These are phyloP conservation scores for Rhododendron henanense DNA, from an alignment of 148 eudicot genomes.

Conservation along the genomic window DNA sequence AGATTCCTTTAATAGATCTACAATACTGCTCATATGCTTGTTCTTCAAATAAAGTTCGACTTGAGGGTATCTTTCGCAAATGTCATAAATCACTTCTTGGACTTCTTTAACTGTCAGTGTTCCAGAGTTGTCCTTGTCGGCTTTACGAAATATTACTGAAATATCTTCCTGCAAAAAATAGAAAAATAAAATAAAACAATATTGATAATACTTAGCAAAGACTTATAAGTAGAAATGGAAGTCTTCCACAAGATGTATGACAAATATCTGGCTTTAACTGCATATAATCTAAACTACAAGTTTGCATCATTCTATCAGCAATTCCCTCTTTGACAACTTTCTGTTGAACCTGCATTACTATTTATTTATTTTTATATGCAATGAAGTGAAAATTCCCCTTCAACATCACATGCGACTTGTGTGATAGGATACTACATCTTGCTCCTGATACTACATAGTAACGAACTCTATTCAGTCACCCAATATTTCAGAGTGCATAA, in stretches of 20 bases:
- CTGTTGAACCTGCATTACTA: background rate
- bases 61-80: conserved; percentile 88
- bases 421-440: background rate
- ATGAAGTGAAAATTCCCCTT: background rate
- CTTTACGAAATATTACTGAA: conserved; percentile 25
- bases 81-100: conserved; percentile 74
- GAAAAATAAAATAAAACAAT: background rate
- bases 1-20: conserved; percentile 17
- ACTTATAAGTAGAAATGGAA: background rate
- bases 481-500: background rate
- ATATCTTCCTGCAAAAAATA: conserved; percentile 24
- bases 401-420: background rate
- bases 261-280: background rate
- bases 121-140: conserved; percentile 55
- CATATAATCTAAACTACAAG: background rate
- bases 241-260: background rate
- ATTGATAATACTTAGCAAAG: conserved; percentile 62
- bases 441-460: background rate
- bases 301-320: background rate
- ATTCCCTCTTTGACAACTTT: background rate
- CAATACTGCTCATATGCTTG: conserved; percentile 18
- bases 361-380: background rate
- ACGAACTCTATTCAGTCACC: background rate
- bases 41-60: conserved; percentile 47
- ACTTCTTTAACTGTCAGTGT: conserved; percentile 86